Evolutionary conservation across 2,329 filamentous ascomycete genomes (phyloP), one percentile per base, ranked within the genome.

Genomic region (Didymella sp.): DNA sequence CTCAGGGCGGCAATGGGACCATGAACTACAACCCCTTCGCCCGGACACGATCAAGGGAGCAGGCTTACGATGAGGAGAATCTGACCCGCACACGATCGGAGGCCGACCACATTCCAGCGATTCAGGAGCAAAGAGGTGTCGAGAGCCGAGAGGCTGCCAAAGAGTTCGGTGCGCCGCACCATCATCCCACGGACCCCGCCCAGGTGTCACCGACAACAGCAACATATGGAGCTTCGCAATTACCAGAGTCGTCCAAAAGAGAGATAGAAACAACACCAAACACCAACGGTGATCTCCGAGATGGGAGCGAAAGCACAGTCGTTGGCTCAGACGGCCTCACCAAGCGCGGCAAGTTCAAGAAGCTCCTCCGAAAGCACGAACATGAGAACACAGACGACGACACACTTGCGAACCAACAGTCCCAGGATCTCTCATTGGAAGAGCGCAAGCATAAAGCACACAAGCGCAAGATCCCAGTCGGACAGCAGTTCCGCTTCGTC

Each of bases 401-500:
- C 2, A 63, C 64, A 8, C 28, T 63, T 7, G 63, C 63, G 1
- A 59, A 58, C 8, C 59, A 60, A 6, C 66, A 72, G 17, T 58
- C 67, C 1, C 68, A 71, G 13, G 61, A 70, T 3, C 54, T 74
- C 4, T 60, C 67, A 1, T 15, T 71, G n/a, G 72, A 73, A 47
- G 73, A 73, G 51, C 68, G 68, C 48, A 74, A 68, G 45, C 70
- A 61, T 54, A 68, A 67, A 24, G 65, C 73, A 4, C 62, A 62
- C 35, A 73, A 71, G 61, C 71, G 58, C 49, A 76, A 72, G 58
- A 75, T 76, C 19, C 73, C 72, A 7, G 47, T 73, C n/a, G 71
- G 67, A 19, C 55, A 62, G 5, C 90, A 93, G 75, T 75, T 93
- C 45, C 86, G 87, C 64, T 86, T 89, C 17, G 92, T 91, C 0